Percentiles rank a stretch among this genome's conserved stretches.
Evolutionary conservation across 441 rosid genomes (phyloP).

Genomic region (Erodium moschatum): DNA sequence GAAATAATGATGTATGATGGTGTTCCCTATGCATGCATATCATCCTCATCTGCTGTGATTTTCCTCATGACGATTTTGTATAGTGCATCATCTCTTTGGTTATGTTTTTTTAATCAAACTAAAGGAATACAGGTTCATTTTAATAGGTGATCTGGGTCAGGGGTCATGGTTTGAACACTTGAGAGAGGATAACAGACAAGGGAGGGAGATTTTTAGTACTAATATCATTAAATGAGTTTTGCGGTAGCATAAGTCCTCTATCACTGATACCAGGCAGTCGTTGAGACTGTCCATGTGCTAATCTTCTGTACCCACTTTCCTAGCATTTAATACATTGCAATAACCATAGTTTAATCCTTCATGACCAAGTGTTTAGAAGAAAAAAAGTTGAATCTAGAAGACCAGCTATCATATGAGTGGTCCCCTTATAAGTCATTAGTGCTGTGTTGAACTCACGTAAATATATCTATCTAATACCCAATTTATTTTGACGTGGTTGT

Average conservation of each 20-base stretch:
- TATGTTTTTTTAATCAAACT: not conserved
- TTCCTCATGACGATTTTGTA: not conserved
- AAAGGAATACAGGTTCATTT: not conserved
- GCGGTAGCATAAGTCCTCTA: not conserved
- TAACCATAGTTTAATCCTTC: conserved; percentile 1
- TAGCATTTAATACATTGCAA: not conserved
- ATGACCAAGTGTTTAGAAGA: conserved; percentile 3
- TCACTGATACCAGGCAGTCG: not conserved
- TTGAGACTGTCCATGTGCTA: not conserved
- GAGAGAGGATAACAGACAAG: not conserved
- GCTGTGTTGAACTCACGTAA: not conserved
- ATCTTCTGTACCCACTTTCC: conserved; percentile 4
- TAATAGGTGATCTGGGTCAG: conserved; percentile 1
- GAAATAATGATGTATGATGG: not conserved
- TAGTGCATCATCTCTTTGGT: not conserved
- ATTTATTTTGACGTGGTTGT: not conserved
- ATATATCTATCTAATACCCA: conserved; percentile 1
- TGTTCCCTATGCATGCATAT: not conserved
- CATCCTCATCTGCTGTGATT: not conserved
- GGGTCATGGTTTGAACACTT: not conserved
- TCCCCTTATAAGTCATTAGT: not conserved
- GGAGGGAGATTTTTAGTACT: conserved; percentile 3
- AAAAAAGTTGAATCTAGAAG: not conserved
- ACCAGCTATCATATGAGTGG: conserved; percentile 1
- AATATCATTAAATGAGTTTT: not conserved